Percentiles rank a stretch among this genome's conserved stretches.
Conservation (phyloP, 305 asterid genomes). For the Coffea humblotiana region DNA sequence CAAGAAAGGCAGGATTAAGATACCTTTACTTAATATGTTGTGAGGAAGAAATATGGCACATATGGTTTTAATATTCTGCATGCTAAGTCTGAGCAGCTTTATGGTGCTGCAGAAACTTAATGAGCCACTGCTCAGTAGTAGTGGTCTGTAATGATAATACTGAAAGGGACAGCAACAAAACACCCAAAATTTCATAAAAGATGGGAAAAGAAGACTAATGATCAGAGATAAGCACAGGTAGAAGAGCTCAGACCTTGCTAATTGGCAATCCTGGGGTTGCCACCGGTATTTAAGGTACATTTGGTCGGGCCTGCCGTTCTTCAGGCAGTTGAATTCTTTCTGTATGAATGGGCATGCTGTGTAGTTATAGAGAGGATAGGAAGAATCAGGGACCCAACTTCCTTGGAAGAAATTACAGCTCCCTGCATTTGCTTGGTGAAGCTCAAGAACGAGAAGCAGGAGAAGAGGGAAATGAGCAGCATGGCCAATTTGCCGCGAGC, state of each 20-base stretch:
- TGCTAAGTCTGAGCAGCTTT: neutral
- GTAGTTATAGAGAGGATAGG: conserved; percentile 21
- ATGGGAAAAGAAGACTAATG: neutral
- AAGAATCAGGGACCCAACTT: conserved; percentile 17
- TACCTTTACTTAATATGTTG: too few species aligned
- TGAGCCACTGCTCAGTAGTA: neutral
- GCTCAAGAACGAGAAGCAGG: too few species aligned
- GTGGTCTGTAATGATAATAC: neutral
- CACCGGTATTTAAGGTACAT: conserved; percentile 25
- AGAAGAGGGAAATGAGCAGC: neutral
- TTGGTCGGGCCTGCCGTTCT: conserved; percentile 19
- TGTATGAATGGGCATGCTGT: conserved; percentile 16
- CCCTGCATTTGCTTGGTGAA: too few species aligned
- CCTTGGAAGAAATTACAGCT: neutral
- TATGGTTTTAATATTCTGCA: too few species aligned
- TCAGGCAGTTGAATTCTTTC: conserved; percentile 9
- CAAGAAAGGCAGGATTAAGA: neutral
- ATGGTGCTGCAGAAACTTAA: neutral
- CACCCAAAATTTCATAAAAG: neutral
- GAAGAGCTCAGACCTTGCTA: neutral
- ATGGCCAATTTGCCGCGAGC: neutral
- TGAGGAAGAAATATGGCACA: too few species aligned
- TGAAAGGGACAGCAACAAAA: conserved; percentile 2
- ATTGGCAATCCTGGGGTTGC: conserved; percentile 17
- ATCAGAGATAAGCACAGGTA: neutral